A percentile compares a stretch with the other conserved stretches of the same genome.
phyloP scores from a whole-genome alignment of 371 early-diverging fungal species.

The Rhizopus stolonifer region DNA sequence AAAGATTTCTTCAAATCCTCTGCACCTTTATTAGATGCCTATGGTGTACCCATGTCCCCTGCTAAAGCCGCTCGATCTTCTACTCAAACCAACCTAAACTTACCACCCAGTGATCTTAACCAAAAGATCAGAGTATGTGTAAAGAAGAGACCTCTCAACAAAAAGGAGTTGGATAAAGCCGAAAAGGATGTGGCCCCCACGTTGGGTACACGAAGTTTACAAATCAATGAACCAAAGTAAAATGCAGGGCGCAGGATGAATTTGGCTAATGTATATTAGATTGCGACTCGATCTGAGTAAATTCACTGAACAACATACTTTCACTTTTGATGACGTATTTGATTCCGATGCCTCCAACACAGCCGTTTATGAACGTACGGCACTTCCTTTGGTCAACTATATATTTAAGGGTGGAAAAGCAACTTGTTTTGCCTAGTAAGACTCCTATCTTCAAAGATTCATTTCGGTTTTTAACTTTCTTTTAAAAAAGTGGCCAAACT shows the following conservation, averaged over 20 bases:
- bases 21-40: slow-evolving; percentile 36
- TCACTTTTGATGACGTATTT: slow-evolving; percentile 97
- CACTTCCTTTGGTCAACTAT: slow-evolving; percentile 91
- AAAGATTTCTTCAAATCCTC: slow-evolving; percentile 35
- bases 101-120: slow-evolving; percentile 43
- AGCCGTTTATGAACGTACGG: slow-evolving; percentile 90
- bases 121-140: slow-evolving; percentile 94
- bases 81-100: neutral
- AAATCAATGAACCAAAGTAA: slow-evolving; percentile 76
- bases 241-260: neutral
- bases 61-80: slow-evolving; percentile 7
- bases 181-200: slow-evolving; percentile 83
- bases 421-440: slow-evolving; percentile 97
- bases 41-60: slow-evolving; percentile 28
- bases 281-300: slow-evolving; percentile 92
- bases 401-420: slow-evolving; percentile 95
- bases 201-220: slow-evolving; percentile 62
- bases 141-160: slow-evolving; percentile 88
- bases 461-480: too few relatives aligned
- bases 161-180: slow-evolving; percentile 71
- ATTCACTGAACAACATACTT: slow-evolving; percentile 92
- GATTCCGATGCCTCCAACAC: slow-evolving; percentile 78
- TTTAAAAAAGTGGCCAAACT: slow-evolving; percentile 90
- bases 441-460: neutral
- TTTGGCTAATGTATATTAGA: slow-evolving; percentile 37